Conservation (phyloP, 768 basidiomycete species). For the Boletus subparvulus region DNA sequence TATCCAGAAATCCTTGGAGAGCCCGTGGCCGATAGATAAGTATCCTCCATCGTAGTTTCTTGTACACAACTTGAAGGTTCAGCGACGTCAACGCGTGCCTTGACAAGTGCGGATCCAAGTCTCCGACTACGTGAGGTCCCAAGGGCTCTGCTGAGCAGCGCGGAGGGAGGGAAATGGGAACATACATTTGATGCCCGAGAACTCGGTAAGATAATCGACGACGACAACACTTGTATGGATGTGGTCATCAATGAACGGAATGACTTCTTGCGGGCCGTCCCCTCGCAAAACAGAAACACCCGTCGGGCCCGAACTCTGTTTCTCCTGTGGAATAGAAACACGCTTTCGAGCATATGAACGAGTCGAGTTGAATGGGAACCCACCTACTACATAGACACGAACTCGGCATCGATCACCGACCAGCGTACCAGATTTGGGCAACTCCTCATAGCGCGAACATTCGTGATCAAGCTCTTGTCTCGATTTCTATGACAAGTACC, state of each 20-base stretch:
- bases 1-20: conserved; percentile 96
- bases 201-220: conserved; percentile 96
- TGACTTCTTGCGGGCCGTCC: conserved; percentile 44
- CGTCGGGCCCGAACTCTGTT: conserved; percentile 88
- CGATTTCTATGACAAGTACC: too few relatives aligned
- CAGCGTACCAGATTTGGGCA: conserved; percentile 29
- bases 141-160: neutral
- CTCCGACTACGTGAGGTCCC: conserved; percentile 61
- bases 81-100: conserved; percentile 88
- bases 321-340: conserved; percentile 63
- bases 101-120: conserved; percentile 83
- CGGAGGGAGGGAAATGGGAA: neutral
- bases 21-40: conserved; percentile 94
- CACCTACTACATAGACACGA: conserved; percentile 95
- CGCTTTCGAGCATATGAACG: neutral
- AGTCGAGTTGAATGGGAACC: neutral
- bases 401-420: conserved; percentile 96
- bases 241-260: conserved; percentile 97
- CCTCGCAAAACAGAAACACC: too few relatives aligned
- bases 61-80: conserved; percentile 83
- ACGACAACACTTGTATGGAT: conserved; percentile 95
- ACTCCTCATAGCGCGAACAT: too few relatives aligned
- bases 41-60: conserved; percentile 92
- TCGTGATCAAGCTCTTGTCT: too few relatives aligned
- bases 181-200: conserved; percentile 41